These are phyloP conservation scores for Talaromyces sp. DNA, from an alignment of 2,329 filamentous ascomycete genomes.

Conservation along the genomic window DNA sequence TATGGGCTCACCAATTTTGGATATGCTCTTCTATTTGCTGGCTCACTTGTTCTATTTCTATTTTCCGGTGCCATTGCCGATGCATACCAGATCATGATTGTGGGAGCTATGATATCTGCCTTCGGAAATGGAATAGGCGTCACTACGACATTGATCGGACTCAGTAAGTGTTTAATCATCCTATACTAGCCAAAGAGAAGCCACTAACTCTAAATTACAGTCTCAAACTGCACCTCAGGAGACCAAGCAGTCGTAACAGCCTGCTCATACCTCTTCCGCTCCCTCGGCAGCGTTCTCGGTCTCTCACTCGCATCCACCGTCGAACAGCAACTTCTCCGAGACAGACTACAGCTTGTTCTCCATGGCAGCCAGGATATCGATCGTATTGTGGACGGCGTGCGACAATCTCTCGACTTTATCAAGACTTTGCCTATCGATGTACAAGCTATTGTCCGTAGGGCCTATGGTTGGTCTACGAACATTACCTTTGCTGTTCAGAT, in stretches of 20 bases:
- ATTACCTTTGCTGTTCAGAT: constrained; percentile 54
- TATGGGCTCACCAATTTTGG: constrained; percentile 65
- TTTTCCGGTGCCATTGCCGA: constrained; percentile 56
- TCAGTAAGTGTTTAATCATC: constrained; percentile 47
- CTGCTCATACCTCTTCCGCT: constrained; percentile 78
- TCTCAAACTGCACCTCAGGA: constrained; percentile 65
- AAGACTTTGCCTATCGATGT: constrained; percentile 52
- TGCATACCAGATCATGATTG: constrained; percentile 54
- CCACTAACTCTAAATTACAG: constrained; percentile 26
- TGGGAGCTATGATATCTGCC: constrained; percentile 56
- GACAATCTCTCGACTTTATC: constrained; percentile 65
- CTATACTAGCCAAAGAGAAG: background rate
- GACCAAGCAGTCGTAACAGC: constrained; percentile 76
- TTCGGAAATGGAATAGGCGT: constrained; percentile 62
- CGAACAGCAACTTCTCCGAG: constrained; percentile 56
- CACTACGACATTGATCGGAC: constrained; percentile 68
- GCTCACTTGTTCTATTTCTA: constrained; percentile 57
- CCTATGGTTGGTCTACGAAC: constrained; percentile 62
- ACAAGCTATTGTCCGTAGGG: constrained; percentile 60
- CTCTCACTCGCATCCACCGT: constrained; percentile 70
- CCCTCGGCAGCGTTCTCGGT: constrained; percentile 64
- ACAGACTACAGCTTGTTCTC: constrained; percentile 55
- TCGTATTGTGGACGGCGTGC: constrained; percentile 66
- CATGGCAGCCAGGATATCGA: constrained; percentile 59
- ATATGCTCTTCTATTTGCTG: constrained; percentile 55